Evolutionary conservation across 306 rosid genomes (phyloP).

Genomic region (Spatholobus suberectus): DNA sequence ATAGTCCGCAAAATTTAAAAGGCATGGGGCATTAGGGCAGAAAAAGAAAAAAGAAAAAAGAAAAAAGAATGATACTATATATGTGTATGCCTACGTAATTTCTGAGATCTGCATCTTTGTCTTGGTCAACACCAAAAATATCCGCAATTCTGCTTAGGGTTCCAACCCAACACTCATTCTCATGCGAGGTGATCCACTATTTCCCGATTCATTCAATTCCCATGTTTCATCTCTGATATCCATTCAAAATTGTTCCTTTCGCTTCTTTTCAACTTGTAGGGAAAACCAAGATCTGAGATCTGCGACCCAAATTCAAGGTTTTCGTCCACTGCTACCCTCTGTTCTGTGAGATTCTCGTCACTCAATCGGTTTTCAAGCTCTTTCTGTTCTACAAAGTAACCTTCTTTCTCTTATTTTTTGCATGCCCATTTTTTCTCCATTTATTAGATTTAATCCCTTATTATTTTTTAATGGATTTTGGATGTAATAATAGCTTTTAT

Average conservation of each 20-base stretch:
- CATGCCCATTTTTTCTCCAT: neutral
- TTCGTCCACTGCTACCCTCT: neutral
- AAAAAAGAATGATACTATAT: neutral
- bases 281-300: slow-evolving; percentile 42
- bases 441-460: neutral
- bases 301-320: neutral
- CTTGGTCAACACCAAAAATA: slow-evolving; percentile 45
- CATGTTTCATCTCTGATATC: neutral
- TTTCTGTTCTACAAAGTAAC: slow-evolving; percentile 27
- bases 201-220: slow-evolving; percentile 8
- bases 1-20: neutral
- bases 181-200: slow-evolving; percentile 42
- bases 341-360: neutral
- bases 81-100: neutral
- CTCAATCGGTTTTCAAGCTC: neutral
- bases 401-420: neutral
- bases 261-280: slow-evolving; percentile 17
- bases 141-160: slow-evolving; percentile 55
- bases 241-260: slow-evolving; percentile 17
- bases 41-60: too few relatives aligned
- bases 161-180: slow-evolving; percentile 32
- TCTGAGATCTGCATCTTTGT: slow-evolving; percentile 14
- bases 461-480: neutral
- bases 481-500: neutral
- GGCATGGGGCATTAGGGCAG: neutral